Percentiles rank a stretch among this genome's conserved stretches.
Evolutionary conservation across 148 eudicot species (phyloP).

Genomic region (Heliosperma pusillum): DNA sequence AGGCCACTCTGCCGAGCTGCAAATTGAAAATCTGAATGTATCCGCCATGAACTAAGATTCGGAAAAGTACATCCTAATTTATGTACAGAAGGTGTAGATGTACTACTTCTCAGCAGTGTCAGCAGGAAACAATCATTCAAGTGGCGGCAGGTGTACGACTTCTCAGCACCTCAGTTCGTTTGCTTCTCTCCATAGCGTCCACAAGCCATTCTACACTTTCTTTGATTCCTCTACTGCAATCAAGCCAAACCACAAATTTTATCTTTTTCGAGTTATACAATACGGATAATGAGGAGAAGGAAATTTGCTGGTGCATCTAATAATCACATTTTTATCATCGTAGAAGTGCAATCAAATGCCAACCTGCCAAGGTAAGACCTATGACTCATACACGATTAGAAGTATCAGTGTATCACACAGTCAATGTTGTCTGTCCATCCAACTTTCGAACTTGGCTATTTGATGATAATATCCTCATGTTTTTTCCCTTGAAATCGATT

Average conservation of each 20-base stretch:
- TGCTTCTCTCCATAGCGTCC: slow-evolving; percentile 90
- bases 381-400: too few relatives aligned
- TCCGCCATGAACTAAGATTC: not conserved
- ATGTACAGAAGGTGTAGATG: not conserved
- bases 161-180: slow-evolving; percentile 80
- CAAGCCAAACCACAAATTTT: not conserved
- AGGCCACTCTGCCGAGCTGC: not conserved
- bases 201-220: slow-evolving; percentile 92
- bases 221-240: slow-evolving; percentile 78
- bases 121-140: slow-evolving; percentile 20
- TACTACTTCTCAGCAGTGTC: not conserved
- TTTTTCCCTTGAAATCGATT: too few relatives aligned
- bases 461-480: too few relatives aligned
- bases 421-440: too few relatives aligned
- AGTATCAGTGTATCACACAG: too few relatives aligned
- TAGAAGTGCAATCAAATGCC: too few relatives aligned
- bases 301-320: too few relatives aligned
- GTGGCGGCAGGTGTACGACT: slow-evolving; percentile 46
- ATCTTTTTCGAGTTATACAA: too few relatives aligned
- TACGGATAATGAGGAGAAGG: too few relatives aligned
- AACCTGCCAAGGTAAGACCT: too few relatives aligned
- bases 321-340: too few relatives aligned
- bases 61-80: not conserved
- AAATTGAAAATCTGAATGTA: not conserved
- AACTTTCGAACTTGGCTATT: too few relatives aligned